phyloP scores from a whole-genome alignment of 805 yeast genomes.

The Dipodascus geniculatus region DNA sequence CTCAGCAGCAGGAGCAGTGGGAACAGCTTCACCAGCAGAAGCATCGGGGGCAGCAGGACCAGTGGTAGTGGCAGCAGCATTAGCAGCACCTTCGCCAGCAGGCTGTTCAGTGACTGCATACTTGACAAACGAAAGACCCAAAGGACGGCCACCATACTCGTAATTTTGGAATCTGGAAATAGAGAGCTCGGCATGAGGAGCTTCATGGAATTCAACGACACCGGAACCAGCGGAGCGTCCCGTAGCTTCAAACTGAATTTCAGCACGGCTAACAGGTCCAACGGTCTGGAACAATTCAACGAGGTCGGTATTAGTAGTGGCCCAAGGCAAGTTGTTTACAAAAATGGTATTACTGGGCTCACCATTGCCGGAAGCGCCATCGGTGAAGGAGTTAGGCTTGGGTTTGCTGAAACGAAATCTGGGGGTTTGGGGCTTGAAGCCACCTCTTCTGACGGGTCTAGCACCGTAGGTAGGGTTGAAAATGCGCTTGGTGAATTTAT shows the following conservation, averaged over 20 bases:
- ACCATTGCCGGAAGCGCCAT: slow-evolving; percentile 52
- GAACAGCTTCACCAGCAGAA: neutral
- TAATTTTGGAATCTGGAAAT: slow-evolving; percentile 66
- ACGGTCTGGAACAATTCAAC: slow-evolving; percentile 76
- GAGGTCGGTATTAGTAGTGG: slow-evolving; percentile 78
- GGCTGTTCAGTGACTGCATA: slow-evolving; percentile 10
- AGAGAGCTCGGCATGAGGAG: slow-evolving; percentile 61
- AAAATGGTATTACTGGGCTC: slow-evolving; percentile 48
- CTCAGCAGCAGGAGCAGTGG: neutral
- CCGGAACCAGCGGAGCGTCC: slow-evolving; percentile 77
- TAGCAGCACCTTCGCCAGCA: neutral
- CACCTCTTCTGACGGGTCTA: neutral
- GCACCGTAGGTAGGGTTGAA: neutral
- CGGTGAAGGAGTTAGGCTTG: slow-evolving; percentile 41
- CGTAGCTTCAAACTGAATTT: slow-evolving; percentile 46
- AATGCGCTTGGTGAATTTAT: slow-evolving; percentile 27
- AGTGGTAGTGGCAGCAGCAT: neutral
- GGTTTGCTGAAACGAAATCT: slow-evolving; percentile 4
- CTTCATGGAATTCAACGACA: slow-evolving; percentile 63
- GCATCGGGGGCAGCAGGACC: neutral
- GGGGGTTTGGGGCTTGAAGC: neutral
- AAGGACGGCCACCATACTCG: slow-evolving; percentile 71
- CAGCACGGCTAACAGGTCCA: slow-evolving; percentile 67
- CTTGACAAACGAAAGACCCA: slow-evolving; percentile 58
- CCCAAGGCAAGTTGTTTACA: slow-evolving; percentile 75